A percentile compares a stretch with the other conserved stretches of the same genome.
phyloP scores from a whole-genome alignment of 1,284 basidiomycete species.

The Tilletia caries region DNA sequence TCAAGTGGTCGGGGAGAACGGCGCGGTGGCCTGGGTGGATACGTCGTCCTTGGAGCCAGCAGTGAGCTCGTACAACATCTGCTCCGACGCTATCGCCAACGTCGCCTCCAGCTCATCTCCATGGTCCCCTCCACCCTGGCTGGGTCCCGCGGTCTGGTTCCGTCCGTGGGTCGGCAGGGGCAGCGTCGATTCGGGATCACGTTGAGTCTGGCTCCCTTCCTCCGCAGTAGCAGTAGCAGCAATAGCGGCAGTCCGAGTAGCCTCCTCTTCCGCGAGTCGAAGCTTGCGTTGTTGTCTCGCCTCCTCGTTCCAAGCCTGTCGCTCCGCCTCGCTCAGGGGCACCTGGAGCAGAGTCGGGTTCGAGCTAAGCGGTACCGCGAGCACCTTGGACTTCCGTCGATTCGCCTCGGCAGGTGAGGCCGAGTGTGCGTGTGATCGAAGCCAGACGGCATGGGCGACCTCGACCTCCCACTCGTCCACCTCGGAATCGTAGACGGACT shows the following conservation, averaged over 20 bases:
- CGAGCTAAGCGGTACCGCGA: not conserved
- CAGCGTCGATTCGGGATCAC: slow-evolving; percentile 3
- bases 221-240: not conserved
- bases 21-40: not conserved
- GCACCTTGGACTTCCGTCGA: not conserved
- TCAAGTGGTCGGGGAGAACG: not conserved
- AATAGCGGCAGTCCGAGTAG: too few relatives aligned
- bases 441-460: not conserved
- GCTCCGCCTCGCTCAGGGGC: slow-evolving; percentile 3
- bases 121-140: not conserved
- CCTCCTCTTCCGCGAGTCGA: not conserved
- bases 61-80: not conserved
- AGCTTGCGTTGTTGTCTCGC: not conserved
- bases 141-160: not conserved
- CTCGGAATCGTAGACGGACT: slow-evolving; percentile 4
- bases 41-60: not conserved
- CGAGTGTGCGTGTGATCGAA: not conserved
- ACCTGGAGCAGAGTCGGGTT: slow-evolving; percentile 8
- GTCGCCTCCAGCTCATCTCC: not conserved
- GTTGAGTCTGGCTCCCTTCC: not conserved
- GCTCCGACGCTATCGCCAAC: slow-evolving; percentile 7
- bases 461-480: slow-evolving; percentile 13
- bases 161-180: not conserved
- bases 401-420: not conserved
- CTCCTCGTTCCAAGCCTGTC: slow-evolving; percentile 9